These are phyloP conservation scores for Chlamydomonas sphaeroides DNA, from an alignment of 139 green algal genomes.

Conservation along the genomic window DNA sequence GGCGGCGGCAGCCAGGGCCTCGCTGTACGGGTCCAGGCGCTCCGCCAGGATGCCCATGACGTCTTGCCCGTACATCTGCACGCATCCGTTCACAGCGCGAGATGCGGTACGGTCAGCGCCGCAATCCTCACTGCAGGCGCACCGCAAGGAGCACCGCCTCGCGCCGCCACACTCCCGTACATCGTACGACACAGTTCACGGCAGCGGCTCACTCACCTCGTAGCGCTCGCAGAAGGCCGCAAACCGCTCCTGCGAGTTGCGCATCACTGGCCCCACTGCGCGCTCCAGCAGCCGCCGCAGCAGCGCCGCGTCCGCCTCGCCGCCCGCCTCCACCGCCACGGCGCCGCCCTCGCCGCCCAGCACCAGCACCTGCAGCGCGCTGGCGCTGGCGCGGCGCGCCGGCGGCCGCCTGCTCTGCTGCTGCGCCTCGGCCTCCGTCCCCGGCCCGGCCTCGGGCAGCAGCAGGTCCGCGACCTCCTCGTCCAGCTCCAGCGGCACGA, in stretches of 20 bases:
- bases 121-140: too few species aligned
- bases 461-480: background rate
- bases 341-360: background rate
- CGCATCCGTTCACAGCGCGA: too few species aligned
- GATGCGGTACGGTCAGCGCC: too few species aligned
- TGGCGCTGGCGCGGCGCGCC: background rate
- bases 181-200: too few species aligned
- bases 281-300: background rate
- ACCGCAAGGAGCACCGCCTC: too few species aligned
- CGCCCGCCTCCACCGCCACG: background rate
- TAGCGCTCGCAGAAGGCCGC: background rate
- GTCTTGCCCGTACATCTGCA: conserved; percentile 15
- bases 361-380: background rate
- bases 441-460: background rate
- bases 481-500: conserved; percentile 5
- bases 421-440: background rate
- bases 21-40: background rate
- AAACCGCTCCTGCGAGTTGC: background rate
- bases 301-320: background rate
- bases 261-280: background rate
- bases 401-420: background rate
- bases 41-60: conserved; percentile 24
- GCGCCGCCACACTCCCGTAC: too few species aligned
- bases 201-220: too few species aligned
- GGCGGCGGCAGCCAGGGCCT: background rate